phyloP scores from a whole-genome alignment of 306 rosid species.

The Castanea crenata region DNA sequence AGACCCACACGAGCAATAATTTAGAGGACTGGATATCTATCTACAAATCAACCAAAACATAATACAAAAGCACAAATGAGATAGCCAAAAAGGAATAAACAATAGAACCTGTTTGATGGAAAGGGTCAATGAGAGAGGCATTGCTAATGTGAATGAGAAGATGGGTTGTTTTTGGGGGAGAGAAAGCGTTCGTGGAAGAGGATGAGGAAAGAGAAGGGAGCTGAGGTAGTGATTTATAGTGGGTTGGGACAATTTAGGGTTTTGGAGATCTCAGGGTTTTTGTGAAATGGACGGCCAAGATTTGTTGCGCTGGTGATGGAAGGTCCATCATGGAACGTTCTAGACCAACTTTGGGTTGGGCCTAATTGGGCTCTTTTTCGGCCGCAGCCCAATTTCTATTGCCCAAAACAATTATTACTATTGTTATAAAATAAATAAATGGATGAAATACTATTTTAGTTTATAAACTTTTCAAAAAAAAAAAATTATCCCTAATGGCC shows the following conservation, averaged over 20 bases:
- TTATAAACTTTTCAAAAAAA: too few relatives aligned
- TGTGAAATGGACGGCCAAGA: constrained; percentile 16
- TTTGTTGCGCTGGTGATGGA: background rate
- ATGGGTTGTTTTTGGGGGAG: fast-evolving
- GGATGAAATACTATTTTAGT: too few relatives aligned
- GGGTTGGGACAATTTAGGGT: background rate
- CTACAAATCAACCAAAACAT: too few relatives aligned
- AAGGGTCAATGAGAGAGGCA: background rate
- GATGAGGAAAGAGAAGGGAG: too few relatives aligned
- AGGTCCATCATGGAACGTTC: background rate
- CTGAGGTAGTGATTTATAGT: background rate
- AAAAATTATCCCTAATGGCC: too few relatives aligned
- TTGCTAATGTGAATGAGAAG: background rate
- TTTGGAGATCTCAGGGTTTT: constrained; percentile 12
- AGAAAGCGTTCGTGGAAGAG: too few relatives aligned
- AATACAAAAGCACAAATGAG: background rate
- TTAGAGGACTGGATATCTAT: background rate
- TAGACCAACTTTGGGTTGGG: background rate
- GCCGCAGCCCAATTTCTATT: too few relatives aligned
- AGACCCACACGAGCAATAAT: background rate
- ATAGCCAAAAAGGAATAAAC: background rate
- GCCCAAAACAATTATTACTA: background rate
- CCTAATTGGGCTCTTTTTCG: background rate
- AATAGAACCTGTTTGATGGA: background rate
- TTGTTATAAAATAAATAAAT: too few relatives aligned